Evolutionary conservation across 2,329 filamentous ascomycete species (phyloP), one percentile per base, ranked within the genome.

Genomic region (Talaromyces sp.): DNA sequence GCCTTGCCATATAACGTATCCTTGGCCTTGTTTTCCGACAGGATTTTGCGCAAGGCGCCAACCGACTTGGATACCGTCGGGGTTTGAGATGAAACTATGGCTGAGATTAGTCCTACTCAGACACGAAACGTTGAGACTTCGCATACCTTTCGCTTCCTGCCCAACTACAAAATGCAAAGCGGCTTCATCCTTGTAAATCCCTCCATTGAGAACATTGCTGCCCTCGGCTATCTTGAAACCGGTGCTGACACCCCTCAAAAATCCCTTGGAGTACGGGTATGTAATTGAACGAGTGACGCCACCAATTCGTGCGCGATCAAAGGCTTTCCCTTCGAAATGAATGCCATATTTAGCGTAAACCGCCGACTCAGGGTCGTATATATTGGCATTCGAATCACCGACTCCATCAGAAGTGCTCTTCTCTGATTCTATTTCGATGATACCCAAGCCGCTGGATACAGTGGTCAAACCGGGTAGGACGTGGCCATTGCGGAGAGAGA

Each of bases 351-450:
- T 75, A 8, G 84, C 88, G 22, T 68, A 71, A 14, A 68, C 60
- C 1, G 69, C 66, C n/a, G 60, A 68, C 14, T 68, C 64, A 0
- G 62, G 52, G 49, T 68, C 66, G 13, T 69, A 58, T 11, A 87
- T 82, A 54, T 84, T 86, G 69, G 89, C 89, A 6, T 78, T 72
- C 0, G 79, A 73, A 0, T 86, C 86, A 67, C 86, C 84, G 0
- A 83, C 85, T 54, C 78, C 76, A 8, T 77, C 72, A 67, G 79
- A 75, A 0, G 85, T 85, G 24, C 72, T 73, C 1, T 69, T 67
- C 60, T 90, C 89, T 4, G 81, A 81, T 65, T 85, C 83, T 62
- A 91, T 90, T 62, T 86, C 87, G 67, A 85, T 85, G 7, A 91
- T 81, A 0, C 89, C 89, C 0, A 91, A 76, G 1, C 79, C 78